Evolutionary conservation across 106 monocot genomes (phyloP).

Genomic region (Platanthera guangdongensis): DNA sequence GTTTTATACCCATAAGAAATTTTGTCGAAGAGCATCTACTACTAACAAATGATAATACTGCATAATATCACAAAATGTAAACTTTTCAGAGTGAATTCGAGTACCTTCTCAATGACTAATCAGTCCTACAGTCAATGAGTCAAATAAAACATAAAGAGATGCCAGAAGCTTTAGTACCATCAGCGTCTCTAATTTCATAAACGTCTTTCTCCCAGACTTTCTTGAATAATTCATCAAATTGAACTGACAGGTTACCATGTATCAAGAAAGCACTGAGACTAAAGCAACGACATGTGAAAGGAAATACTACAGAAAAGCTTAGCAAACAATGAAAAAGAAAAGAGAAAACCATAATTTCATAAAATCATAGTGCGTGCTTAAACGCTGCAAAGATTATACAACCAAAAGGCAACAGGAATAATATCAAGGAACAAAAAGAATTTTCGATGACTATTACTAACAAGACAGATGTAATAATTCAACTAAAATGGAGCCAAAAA

Average conservation of each 20-base stretch:
- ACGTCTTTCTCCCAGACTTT: conserved; percentile 51
- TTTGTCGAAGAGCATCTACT: too few relatives aligned
- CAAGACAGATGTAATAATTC: background rate
- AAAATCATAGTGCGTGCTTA: background rate
- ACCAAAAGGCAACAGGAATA: background rate
- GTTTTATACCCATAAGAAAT: too few relatives aligned
- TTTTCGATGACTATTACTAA: background rate
- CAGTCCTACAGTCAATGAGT: background rate
- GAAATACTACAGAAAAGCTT: background rate
- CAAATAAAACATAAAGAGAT: background rate
- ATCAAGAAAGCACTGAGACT: background rate
- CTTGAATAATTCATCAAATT: conserved; percentile 73
- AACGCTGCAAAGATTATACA: background rate
- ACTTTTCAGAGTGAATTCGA: too few relatives aligned
- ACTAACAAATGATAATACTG: too few relatives aligned
- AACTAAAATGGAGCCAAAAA: conserved; percentile 5
- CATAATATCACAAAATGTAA: too few relatives aligned
- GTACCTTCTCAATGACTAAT: too few relatives aligned
- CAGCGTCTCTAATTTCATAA: conserved; percentile 14
- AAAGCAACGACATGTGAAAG: conserved; percentile 1
- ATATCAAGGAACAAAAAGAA: background rate
- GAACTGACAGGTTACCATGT: conserved; percentile 49
- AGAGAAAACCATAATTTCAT: background rate
- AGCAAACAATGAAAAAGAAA: background rate
- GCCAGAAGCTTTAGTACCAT: conserved; percentile 10